Base-by-base conservation (phyloP, 2,329 filamentous ascomycete genomes). In the Ophiostoma australiae region DNA sequence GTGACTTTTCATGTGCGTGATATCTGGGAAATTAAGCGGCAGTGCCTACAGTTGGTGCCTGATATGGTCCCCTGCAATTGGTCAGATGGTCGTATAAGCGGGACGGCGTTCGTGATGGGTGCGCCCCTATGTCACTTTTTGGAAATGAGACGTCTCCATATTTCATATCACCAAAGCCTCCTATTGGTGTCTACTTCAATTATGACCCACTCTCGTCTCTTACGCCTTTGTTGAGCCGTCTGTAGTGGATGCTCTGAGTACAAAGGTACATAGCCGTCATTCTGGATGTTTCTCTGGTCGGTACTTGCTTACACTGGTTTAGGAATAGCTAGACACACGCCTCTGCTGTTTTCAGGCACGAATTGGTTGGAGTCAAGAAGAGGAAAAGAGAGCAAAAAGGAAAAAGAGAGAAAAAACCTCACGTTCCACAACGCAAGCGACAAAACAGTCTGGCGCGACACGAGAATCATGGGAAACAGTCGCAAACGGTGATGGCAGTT, bases 1-100 rank as follows among this genome's bases (percentile, higher is more conserved):
- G 63, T 66, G 69, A 48, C 69, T 27, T 33, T 44, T 52, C 37
- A 63, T 70, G 27, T 55, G 61, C 41, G 31, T 35, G 7, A 39
- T 27, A 66, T 39, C 23, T 67, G 69, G 37, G 15, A 4, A 58
- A 58, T 44, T 58, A n/a, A 31, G 63, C 48, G 33, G 63, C 63
- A 44, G 39, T 68, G 63, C 37, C 63, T 63, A 4, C 15, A 63
- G 27, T 63, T 63, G 27, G 15, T 63, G 58, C 27, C 58, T 63
- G 58, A 63, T 17, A 33, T 33, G 27, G n/a, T 13, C 10, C 11
- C 8, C 23, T 58, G 23, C 23, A 10, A 63, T 63, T 63, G 58
- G 58, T 11, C 58, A 33, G 1, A 8, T 20, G 1, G 27, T 63
- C 55, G 58, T 63, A 63, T 63, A 35, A 63, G 13, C 15, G 58